Percentiles rank a stretch among this genome's conserved stretches.
These are phyloP conservation scores for Lasiodiplodia theobromae DNA, from an alignment of 2,329 filamentous ascomycete species.

Conservation along the genomic window DNA sequence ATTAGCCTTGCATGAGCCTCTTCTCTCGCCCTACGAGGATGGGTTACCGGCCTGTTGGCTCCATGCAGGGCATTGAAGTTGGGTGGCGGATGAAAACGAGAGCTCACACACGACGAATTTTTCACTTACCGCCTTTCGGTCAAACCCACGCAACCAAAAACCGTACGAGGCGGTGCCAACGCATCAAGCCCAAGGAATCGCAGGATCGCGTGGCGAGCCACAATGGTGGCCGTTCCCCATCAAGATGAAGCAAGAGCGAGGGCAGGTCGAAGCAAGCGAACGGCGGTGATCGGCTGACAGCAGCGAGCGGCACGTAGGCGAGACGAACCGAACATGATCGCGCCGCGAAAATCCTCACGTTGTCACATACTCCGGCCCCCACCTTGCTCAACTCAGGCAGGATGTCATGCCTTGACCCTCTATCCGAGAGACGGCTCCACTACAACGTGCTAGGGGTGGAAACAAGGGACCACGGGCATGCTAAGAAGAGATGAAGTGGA, in stretches of 20 bases:
- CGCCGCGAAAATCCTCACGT: conserved; percentile 8
- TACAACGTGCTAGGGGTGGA: background rate
- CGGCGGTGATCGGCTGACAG: conserved; percentile 15
- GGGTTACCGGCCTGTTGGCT: background rate
- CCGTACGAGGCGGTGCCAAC: conserved; percentile 7
- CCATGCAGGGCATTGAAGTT: conserved; percentile 15
- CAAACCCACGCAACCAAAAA: background rate
- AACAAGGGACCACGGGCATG: background rate
- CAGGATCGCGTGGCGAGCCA: background rate
- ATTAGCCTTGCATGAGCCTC: conserved; percentile 11
- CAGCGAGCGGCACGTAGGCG: conserved; percentile 1
- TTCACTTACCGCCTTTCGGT: conserved; percentile 15
- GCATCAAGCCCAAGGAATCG: background rate
- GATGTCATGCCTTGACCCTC: background rate
- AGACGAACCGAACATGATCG: conserved; percentile 16
- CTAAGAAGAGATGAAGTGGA: background rate
- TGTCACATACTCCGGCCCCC: conserved; percentile 1
- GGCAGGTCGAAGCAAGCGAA: background rate
- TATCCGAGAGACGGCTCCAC: background rate
- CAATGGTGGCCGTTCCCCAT: background rate
- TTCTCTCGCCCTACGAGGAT: background rate
- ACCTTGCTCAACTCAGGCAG: background rate
- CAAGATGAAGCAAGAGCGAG: conserved; percentile 1
- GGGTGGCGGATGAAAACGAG: background rate
- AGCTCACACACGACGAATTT: background rate